Evolutionary conservation across 129 eudicot species (phyloP), one percentile per base, ranked within the genome.

Genomic region (Artemisia argyi): DNA sequence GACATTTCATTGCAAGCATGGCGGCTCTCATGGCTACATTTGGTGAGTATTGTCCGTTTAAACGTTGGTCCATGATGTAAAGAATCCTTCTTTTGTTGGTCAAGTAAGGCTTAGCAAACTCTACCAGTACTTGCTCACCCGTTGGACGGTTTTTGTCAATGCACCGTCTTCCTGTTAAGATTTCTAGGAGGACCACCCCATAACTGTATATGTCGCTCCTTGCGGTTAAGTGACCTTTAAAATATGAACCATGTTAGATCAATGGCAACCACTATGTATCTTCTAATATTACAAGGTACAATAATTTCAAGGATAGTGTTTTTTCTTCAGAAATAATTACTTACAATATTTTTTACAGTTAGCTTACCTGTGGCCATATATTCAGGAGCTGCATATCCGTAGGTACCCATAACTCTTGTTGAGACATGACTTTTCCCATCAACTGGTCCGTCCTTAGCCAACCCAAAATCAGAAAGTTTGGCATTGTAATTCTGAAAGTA

Each of bases 331-430:
- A 52, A 52, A 52, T 16, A 13, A 52, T 4, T 14, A 14, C 3
- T 11, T 52, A 10, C 10, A 0, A 2, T 52, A 15, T 11, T 52
- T 42, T 16, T 2, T n/a, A 17, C 50, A 54, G 47, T 57, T 44
- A 9, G 71, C 48, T 73, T 80, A 90, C 98, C 96, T 57, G 98
- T 93, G 58, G 91, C 90, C 87, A 85, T 84, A 70, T 93, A 90
- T 74, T 93, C 98, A 6, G 95, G 97, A 61, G 98, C 96, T 32
- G 98, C 98, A 78, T 89, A 92, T 68, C 98, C 96, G n/a, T 81
- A 84, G 4, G 96, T 89, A 30, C 98, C 98, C 96, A 89, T 89
- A 22, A 89, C 88, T 69, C 96, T 85, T 0, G 96, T 93, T 39
- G 96, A 89, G 4, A 89, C 96, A 54, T 92, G 89, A 75, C 96